These are phyloP conservation scores for Orbilia javanica DNA, from an alignment of 2,329 filamentous ascomycete genomes.

Conservation along the genomic window DNA sequence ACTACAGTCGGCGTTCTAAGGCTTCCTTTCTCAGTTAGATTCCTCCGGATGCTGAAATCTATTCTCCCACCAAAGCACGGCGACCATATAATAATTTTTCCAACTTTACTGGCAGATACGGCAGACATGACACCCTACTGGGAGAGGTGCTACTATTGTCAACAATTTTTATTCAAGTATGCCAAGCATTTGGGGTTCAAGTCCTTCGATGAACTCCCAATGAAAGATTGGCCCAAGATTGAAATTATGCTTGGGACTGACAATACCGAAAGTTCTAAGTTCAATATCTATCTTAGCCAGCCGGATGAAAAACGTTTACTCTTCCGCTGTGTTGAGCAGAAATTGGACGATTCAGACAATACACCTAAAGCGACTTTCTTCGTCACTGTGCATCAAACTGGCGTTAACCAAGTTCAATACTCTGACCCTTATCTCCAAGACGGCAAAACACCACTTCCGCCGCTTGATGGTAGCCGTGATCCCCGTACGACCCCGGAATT, in stretches of 20 bases:
- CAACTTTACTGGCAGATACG: slow-evolving; percentile 33
- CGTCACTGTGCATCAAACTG: slow-evolving; percentile 53
- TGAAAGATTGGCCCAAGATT: slow-evolving; percentile 41
- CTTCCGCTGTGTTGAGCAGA: slow-evolving; percentile 54
- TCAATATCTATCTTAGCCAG: slow-evolving; percentile 50
- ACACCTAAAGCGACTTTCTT: slow-evolving; percentile 48
- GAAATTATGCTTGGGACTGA: slow-evolving; percentile 51
- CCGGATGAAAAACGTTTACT: slow-evolving; percentile 46
- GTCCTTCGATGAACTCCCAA: slow-evolving; percentile 37
- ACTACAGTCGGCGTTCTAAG: slow-evolving; percentile 47
- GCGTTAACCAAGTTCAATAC: slow-evolving; percentile 53
- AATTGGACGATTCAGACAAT: slow-evolving; percentile 25
- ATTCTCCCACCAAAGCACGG: slow-evolving; percentile 30
- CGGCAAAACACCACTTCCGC: slow-evolving; percentile 27
- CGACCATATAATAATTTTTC: slow-evolving; percentile 51
- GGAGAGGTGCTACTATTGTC: slow-evolving; percentile 50
- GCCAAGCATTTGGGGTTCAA: slow-evolving; percentile 32
- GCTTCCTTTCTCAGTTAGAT: slow-evolving; percentile 41
- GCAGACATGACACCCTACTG: slow-evolving; percentile 48
- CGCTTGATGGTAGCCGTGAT: slow-evolving; percentile 40
- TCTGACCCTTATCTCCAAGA: slow-evolving; percentile 43
- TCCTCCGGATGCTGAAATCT: slow-evolving; percentile 37
- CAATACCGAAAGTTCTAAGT: slow-evolving; percentile 22
- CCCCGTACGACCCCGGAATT: slow-evolving; percentile 42
- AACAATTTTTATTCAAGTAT: slow-evolving; percentile 41